Evolutionary conservation across 1,284 basidiomycete species (phyloP), one percentile per base, ranked within the genome.

Genomic region (Marasmius oreades): DNA sequence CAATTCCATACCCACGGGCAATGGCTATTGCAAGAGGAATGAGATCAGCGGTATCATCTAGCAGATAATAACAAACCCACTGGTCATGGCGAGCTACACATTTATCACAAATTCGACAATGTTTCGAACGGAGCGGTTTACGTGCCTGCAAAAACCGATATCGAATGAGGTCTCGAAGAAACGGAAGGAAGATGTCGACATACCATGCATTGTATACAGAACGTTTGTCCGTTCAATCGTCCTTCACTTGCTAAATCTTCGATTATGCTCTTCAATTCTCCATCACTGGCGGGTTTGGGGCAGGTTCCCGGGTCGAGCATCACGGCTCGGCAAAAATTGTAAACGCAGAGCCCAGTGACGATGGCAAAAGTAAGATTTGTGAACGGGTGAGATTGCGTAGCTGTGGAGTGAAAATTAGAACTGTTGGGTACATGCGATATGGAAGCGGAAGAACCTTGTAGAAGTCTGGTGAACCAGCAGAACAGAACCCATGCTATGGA

Each of bases 1-100:
- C 96, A 98, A 73, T 98, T 98, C 91, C 94, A 97, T n/a, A 98
- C 88, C 96, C 96, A 99, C 7, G 97, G 97, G 66, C 96, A 98
- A 67, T 98, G 95, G 66, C 92, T 95, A 57, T 14, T 12, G 37
- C 45, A 51, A 60, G 44, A 62, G 55, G 46, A 53, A 34, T 11
- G 24, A 26, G 5, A 31, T 36, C 28, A 26, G n/a, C 28, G 5
- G 28, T 31, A 31, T 10, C 28, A 24, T 12, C 39, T 22, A 16
- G 12, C 36, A 20, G 46, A 20, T 37, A 18, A 16, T 26, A 51
- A 33, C 22, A 42, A 16, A 77, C 90, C 70, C 67, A 95, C 92
- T 98, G 95, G 67, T 98, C 95, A 66, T 88, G 92, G 51, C 92
- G 79, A 6, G 90, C 92, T 16, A 95, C 81, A 67, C 97, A 99